Percentiles rank a stretch among this genome's conserved stretches.
Conservation (phyloP, 2,329 filamentous ascomycete genomes). For the Hypoxylon sp. region DNA sequence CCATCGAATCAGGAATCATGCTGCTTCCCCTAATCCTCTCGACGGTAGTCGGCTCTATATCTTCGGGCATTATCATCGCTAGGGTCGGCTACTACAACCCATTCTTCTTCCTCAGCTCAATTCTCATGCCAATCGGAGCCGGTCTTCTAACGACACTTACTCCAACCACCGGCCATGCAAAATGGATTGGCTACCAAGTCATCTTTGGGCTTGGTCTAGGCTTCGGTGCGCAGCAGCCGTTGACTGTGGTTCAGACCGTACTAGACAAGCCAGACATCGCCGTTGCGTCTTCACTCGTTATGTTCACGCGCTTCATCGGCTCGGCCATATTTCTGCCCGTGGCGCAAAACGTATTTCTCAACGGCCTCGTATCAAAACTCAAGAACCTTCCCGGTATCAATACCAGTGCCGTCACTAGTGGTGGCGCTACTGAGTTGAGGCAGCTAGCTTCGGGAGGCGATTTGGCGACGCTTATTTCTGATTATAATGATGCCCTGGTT, state of each 20-base stretch:
- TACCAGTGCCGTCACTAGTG: slow-evolving; percentile 35
- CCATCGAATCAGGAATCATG: slow-evolving; percentile 54
- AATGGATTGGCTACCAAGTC: slow-evolving; percentile 54
- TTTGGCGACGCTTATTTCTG: slow-evolving; percentile 36
- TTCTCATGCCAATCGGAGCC: slow-evolving; percentile 48
- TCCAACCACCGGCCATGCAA: slow-evolving; percentile 23
- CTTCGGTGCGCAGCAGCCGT: slow-evolving; percentile 49
- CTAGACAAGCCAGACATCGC: slow-evolving; percentile 47
- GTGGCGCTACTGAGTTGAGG: slow-evolving; percentile 47
- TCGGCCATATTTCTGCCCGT: slow-evolving; percentile 48
- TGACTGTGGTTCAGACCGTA: slow-evolving; percentile 49
- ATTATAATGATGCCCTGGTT: slow-evolving; percentile 44
- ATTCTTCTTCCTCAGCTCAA: slow-evolving; percentile 44
- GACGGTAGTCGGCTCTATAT: slow-evolving; percentile 44
- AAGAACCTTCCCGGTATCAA: slow-evolving; percentile 46
- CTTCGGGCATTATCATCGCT: slow-evolving; percentile 46
- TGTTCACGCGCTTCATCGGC: slow-evolving; percentile 47
- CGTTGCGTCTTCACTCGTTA: slow-evolving; percentile 48
- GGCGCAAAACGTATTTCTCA: slow-evolving; percentile 47
- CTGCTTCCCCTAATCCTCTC: slow-evolving; percentile 53
- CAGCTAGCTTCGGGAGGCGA: slow-evolving; percentile 40
- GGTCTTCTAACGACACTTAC: slow-evolving; percentile 50
- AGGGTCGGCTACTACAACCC: slow-evolving; percentile 51
- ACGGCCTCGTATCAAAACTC: slow-evolving; percentile 43
- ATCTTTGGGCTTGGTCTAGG: slow-evolving; percentile 52